Conservation (phyloP, 805 yeast species). For the Kregervanrija delftensis region DNA sequence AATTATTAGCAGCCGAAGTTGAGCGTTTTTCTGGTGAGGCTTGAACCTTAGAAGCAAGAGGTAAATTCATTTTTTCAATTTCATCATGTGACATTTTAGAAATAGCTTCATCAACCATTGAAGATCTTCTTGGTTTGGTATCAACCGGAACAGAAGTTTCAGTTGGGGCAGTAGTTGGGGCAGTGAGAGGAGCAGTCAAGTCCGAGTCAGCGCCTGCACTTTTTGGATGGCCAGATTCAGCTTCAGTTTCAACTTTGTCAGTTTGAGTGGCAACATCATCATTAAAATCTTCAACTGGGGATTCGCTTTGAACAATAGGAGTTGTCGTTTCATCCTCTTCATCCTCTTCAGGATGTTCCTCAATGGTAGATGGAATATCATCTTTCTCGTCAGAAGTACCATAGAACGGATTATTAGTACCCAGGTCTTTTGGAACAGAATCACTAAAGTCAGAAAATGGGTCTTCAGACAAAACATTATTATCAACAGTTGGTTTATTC, state of each 20-base stretch:
- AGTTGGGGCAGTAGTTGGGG: slow-evolving; percentile 5
- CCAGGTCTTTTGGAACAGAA: no score
- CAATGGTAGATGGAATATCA: slow-evolving; percentile 9
- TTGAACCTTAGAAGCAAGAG: slow-evolving; percentile 21
- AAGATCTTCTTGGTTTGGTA: slow-evolving; percentile 17
- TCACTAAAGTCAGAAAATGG: no score
- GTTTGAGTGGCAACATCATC: background rate
- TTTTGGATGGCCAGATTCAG: background rate
- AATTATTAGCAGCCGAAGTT: slow-evolving; percentile 27
- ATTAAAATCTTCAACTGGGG: background rate
- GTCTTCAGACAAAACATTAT: slow-evolving; percentile 10
- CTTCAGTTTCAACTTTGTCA: background rate
- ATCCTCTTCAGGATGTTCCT: slow-evolving; percentile 16
- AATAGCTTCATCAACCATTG: slow-evolving; percentile 28
- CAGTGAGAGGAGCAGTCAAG: slow-evolving; percentile 5
- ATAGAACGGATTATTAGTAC: slow-evolving; percentile 16
- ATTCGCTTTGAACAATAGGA: background rate
- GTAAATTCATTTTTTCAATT: slow-evolving; percentile 23
- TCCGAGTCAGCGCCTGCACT: background rate
- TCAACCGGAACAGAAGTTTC: background rate
- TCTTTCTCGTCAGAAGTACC: slow-evolving; percentile 7
- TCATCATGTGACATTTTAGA: slow-evolving; percentile 23
- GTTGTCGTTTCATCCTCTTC: slow-evolving; percentile 4
- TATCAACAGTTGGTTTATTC: slow-evolving; percentile 4
- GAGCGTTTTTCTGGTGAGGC: slow-evolving; percentile 23